Conservation (phyloP, 2,329 filamentous ascomycete genomes). For the Pseudovirgaria hyperparasitica region DNA sequence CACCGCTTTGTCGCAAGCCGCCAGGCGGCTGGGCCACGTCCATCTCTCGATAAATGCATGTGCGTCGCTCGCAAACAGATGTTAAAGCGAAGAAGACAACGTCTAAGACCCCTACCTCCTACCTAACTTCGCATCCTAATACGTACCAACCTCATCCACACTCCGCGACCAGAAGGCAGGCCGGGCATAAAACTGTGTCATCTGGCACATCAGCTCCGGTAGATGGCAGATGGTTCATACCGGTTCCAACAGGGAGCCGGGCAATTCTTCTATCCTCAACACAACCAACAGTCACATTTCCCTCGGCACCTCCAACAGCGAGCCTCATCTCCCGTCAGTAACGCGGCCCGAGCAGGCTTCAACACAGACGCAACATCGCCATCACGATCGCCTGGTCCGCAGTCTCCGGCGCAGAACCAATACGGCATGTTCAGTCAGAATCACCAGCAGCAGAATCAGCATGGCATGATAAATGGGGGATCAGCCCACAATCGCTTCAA, state of each 20-base stretch:
- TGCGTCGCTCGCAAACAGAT: conserved; percentile 27
- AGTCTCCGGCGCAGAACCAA: conserved; percentile 32
- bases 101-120: conserved; percentile 30
- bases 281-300: conserved; percentile 34
- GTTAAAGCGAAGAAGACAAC: conserved; percentile 36
- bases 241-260: conserved; percentile 49
- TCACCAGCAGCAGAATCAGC: conserved; percentile 54
- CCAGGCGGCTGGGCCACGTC: conserved; percentile 12
- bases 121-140: conserved; percentile 21
- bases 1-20: conserved; percentile 11
- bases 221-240: conserved; percentile 57
- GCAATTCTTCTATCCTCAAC: conserved; percentile 46
- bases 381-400: conserved; percentile 42
- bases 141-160: conserved; percentile 13
- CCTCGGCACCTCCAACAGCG: conserved; percentile 32
- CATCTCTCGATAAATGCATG: conserved; percentile 20
- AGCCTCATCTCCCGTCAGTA: conserved; percentile 32
- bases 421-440: conserved; percentile 62
- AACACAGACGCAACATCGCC: conserved; percentile 42
- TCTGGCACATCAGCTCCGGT: conserved; percentile 28
- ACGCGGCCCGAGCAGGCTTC: conserved; percentile 30
- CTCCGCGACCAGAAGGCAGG: conserved; percentile 17
- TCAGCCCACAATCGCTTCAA: conserved; percentile 43
- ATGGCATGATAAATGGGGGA: conserved; percentile 63
- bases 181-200: too few relatives aligned